Evolutionary conservation across 306 rosid genomes (phyloP).

Genomic region (Castanea sativa): DNA sequence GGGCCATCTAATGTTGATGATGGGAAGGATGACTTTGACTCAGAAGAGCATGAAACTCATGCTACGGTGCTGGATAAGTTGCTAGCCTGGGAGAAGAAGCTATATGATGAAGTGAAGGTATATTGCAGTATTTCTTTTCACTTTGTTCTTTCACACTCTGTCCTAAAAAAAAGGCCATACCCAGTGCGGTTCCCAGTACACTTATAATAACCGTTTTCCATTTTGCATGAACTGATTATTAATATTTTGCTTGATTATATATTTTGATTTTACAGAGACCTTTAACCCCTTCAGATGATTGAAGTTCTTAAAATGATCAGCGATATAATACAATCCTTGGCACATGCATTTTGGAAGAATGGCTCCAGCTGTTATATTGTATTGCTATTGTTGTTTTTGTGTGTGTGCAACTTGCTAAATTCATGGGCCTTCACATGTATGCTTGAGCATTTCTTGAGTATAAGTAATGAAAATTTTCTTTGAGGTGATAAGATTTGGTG

Average conservation of each 20-base stretch:
- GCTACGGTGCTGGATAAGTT: constrained; percentile 90
- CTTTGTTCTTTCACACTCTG: background rate
- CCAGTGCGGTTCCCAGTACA: no score
- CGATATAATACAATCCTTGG: background rate
- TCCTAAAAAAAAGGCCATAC: background rate
- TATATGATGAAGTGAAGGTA: constrained; percentile 96
- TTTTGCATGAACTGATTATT: background rate
- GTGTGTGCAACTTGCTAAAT: background rate
- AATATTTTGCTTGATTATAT: background rate
- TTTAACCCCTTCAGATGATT: background rate
- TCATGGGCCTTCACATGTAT: no score
- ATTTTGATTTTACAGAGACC: background rate
- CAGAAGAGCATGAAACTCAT: constrained; percentile 86
- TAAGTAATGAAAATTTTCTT: no score
- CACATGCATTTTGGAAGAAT: background rate
- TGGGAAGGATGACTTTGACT: constrained; percentile 71
- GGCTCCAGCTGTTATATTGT: background rate
- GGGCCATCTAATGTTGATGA: constrained; percentile 52
- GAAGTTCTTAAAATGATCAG: background rate
- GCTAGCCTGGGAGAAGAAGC: constrained; percentile 98
- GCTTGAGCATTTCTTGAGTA: no score
- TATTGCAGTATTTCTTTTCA: background rate
- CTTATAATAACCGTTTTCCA: background rate
- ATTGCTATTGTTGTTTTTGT: background rate
- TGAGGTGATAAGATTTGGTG: no score